Evolutionary conservation across 495 filamentous ascomycete species (phyloP), one percentile per base, ranked within the genome.

Genomic region (Xylaria cubensis): DNA sequence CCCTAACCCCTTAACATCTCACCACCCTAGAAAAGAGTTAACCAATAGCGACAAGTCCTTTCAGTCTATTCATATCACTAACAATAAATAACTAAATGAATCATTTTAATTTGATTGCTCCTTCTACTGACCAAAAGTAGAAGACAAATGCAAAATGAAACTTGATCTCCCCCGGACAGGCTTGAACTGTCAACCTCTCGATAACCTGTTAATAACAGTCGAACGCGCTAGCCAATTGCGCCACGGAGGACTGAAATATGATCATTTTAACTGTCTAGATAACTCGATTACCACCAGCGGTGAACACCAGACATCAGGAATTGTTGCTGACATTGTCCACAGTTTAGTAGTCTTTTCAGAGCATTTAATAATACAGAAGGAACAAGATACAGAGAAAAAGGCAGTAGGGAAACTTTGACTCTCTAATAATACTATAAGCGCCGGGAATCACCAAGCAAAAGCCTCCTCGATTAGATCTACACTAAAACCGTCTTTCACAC

Each of bases 401-500:
- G 8, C 4, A 1, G 17, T 39, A 8, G 15, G 17, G 34, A 13
- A 39, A 39, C 21, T 12, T 1, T 3, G 15, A 7, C 19, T 2
- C 9, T 53, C 1, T 24, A 12, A 24, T 53, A 53, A 53, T 53
- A 9, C n/a, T 8, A 53, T n/a, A 59, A 36, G 17, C 34, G 15
- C 26, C 55, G 1, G 1, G 12, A 9, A 64, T 65, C 19, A 67
- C 65, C 65, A 67, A 44, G 48, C 46, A 67, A 67, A 67, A 4
- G 65, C 65, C 41, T 67, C 65, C 41, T 67, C 65, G 13, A 67
- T 46, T 24, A 56, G 34, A 42, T 67, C 21, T 29, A 67, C 65
- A 24, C 32, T 56, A 6, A 67, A 67, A 10, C 65, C 65, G 29
- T 67, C 65, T 32, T 42, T 67, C 34, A 67, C 50, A 29, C 34